Evolutionary conservation across 768 basidiomycete species (phyloP).

Genomic region (Calocybe gangraenosa): DNA sequence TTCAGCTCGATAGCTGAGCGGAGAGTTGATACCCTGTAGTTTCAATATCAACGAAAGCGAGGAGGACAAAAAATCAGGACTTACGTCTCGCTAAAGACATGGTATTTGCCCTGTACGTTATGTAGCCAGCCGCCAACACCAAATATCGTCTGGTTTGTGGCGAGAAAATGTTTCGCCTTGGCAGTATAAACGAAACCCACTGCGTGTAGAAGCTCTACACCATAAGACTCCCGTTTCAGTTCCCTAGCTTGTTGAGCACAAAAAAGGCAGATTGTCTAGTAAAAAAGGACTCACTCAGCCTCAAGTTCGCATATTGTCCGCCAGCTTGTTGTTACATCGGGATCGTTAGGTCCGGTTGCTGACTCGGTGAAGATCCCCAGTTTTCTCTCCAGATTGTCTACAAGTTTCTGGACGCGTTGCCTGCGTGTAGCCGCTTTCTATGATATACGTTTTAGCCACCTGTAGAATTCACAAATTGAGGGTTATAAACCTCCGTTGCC

Average conservation of each 20-base stretch:
- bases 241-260: constrained; percentile 44
- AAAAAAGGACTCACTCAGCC: constrained; percentile 58
- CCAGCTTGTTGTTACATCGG: constrained; percentile 70
- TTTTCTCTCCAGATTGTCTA: constrained; percentile 77
- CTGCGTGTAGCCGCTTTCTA: constrained; percentile 80
- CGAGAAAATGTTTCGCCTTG: constrained; percentile 81
- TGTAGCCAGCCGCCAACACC: constrained; percentile 93
- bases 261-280: background rate
- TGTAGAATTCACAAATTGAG: background rate
- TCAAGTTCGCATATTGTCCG: constrained; percentile 74
- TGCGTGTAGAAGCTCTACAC: constrained; percentile 78
- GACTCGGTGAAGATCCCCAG: constrained; percentile 86
- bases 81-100: constrained; percentile 90
- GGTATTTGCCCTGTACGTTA: constrained; percentile 88
- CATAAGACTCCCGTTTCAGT: constrained; percentile 82
- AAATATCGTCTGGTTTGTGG: constrained; percentile 65
- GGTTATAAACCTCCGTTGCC: constrained; percentile 58
- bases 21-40: constrained; percentile 70
- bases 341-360: constrained; percentile 63
- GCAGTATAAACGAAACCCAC: constrained; percentile 83
- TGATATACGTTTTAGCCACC: constrained; percentile 9
- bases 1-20: constrained; percentile 88
- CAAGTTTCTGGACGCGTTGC: constrained; percentile 71
- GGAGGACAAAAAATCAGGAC: constrained; percentile 27
- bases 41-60: background rate